Conservation (phyloP, 495 filamentous ascomycete species). For the Penicillium samsonianum region DNA sequence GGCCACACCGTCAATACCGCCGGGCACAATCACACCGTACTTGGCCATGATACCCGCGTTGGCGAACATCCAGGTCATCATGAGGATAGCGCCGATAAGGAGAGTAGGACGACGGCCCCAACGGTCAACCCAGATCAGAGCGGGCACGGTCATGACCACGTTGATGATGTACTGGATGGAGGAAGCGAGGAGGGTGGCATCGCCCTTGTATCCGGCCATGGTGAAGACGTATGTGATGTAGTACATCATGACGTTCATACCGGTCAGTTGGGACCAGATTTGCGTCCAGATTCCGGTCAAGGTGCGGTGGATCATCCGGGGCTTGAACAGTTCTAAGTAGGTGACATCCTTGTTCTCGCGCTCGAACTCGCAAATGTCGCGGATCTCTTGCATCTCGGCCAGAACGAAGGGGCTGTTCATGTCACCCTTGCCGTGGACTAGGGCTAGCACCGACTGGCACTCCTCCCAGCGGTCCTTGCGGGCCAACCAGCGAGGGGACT, state of each 20-base stretch:
- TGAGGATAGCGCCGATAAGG: constrained; percentile 64
- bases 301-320: constrained; percentile 71
- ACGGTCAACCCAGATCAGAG: constrained; percentile 58
- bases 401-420: constrained; percentile 60
- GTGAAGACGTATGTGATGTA: constrained; percentile 43
- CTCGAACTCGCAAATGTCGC: constrained; percentile 69
- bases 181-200: constrained; percentile 54
- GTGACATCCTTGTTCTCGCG: constrained; percentile 57
- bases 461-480: constrained; percentile 78
- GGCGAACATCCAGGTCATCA: constrained; percentile 67
- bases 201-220: constrained; percentile 40
- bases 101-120: constrained; percentile 66
- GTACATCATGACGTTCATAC: constrained; percentile 81
- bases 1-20: constrained; percentile 39
- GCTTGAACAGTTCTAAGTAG: constrained; percentile 68
- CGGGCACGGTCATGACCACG: constrained; percentile 53
- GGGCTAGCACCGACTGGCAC: constrained; percentile 58
- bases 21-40: constrained; percentile 51
- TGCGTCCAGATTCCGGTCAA: constrained; percentile 72
- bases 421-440: constrained; percentile 74
- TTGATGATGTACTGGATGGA: constrained; percentile 73
- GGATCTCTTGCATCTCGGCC: constrained; percentile 69
- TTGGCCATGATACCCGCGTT: constrained; percentile 65
- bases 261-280: constrained; percentile 81
- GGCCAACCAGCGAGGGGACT: constrained; percentile 80